Conservation (phyloP, 2,329 filamentous ascomycete genomes). For the Pseudogymnoascus destructans region DNA sequence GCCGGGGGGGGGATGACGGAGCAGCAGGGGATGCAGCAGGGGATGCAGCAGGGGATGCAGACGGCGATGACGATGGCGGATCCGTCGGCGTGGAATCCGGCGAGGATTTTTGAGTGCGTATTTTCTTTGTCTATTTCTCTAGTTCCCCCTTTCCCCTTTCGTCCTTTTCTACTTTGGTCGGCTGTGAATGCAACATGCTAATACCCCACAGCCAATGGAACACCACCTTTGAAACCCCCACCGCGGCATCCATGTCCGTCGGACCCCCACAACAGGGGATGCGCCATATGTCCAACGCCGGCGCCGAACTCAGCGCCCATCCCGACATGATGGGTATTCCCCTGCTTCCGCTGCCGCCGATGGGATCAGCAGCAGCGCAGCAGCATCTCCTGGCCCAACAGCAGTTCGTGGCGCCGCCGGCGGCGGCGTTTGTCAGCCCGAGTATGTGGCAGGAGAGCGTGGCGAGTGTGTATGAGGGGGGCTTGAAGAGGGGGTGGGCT, state of each 20-base stretch:
- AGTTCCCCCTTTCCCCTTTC: background rate
- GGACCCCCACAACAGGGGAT: background rate
- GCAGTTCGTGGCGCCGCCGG: slow-evolving; percentile 39
- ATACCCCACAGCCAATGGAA: slow-evolving; percentile 68
- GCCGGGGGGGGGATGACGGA: slow-evolving; percentile 56
- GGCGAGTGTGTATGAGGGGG: slow-evolving; percentile 53
- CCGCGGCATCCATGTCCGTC: slow-evolving; percentile 14
- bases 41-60: slow-evolving; percentile 37
- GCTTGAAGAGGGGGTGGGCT: slow-evolving; percentile 49
- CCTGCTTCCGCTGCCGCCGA: slow-evolving; percentile 33
- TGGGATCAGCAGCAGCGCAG: slow-evolving; percentile 14
- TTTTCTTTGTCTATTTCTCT: background rate
- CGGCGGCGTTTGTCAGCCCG: slow-evolving; percentile 46
- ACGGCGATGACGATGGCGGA: slow-evolving; percentile 49
- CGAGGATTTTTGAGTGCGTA: slow-evolving; percentile 79
- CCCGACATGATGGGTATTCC: slow-evolving; percentile 36
- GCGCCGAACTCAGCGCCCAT: slow-evolving; percentile 36
- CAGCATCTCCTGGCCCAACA: slow-evolving; percentile 37
- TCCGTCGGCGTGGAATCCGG: slow-evolving; percentile 65
- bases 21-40: slow-evolving; percentile 35
- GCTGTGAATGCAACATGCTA: slow-evolving; percentile 19
- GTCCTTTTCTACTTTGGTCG: background rate
- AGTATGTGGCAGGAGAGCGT: slow-evolving; percentile 65
- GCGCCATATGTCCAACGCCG: slow-evolving; percentile 3
- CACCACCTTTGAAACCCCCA: slow-evolving; percentile 64